Evolutionary conservation across 1,284 basidiomycete genomes (phyloP), one percentile per base, ranked within the genome.

Genomic region (Fomitopsis schrenkii): DNA sequence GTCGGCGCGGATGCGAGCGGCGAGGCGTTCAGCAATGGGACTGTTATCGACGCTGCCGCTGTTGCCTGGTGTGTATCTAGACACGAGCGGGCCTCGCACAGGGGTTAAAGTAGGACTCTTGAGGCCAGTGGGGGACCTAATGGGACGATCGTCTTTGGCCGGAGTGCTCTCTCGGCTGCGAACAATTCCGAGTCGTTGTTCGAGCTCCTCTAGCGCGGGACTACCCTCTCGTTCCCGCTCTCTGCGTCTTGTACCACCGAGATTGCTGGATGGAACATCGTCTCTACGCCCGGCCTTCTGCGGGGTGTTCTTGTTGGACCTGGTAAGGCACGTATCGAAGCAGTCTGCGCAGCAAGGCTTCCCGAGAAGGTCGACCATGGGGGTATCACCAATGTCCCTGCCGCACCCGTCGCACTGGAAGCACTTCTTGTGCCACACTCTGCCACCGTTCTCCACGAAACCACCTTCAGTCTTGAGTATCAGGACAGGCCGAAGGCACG

Each of bases 291-390:
- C 60, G 44, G 60, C 61, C 22, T 66, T 70, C 19, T 64, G 80
- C 5, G 75, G 75, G 40, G 71, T 77, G 61, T 81, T 82, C 55
- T 60, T 64, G 5, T 62, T 48, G 0, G 74, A 69, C 33, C 85
- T 79, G 63, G 81, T 84, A 46, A 91, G 76, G 68, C 87, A 91
- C 33, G 72, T 84, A 61, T 90, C 91, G 66, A 93, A 93, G 67
- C 91, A 93, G 52, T 87, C 85, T 12, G 80, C 76, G 66, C 91
- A 93, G 55, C 86, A 89, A 7, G 91, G 91, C 44, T 83, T 80
- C 15, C 91, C 91, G 15, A 91, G 75, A n/a, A 93, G 75, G 72
- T 93, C 91, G 28, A 93, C 86, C 83, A 91, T 86, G 0, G 91
- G 91, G 5, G 76, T 76, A 64, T 88, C 81, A 14, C 88, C 86